Evolutionary conservation across 2,329 filamentous ascomycete species (phyloP).

Genomic region (Parafenestella ontariensis): DNA sequence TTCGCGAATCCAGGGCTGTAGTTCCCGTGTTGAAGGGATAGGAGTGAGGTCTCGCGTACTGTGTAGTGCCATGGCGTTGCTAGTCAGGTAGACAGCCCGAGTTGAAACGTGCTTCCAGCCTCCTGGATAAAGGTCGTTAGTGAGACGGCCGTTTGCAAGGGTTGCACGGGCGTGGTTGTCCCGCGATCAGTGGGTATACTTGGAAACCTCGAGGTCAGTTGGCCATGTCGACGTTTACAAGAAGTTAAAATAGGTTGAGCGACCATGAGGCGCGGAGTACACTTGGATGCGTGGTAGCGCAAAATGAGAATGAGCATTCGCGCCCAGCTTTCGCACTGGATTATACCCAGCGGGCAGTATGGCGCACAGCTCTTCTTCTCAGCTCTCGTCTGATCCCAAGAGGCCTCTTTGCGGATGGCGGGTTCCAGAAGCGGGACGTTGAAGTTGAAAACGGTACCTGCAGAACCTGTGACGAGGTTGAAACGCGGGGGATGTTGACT

Average conservation of each 20-base stretch:
- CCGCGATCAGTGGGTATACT: slow-evolving; percentile 1
- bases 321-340: neutral
- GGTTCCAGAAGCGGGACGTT: slow-evolving; percentile 1
- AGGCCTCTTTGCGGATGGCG: slow-evolving; percentile 1
- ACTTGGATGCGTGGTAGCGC: no score
- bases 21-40: slow-evolving; percentile 17
- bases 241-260: neutral
- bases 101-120: slow-evolving; percentile 24
- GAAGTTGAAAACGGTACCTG: slow-evolving; percentile 45
- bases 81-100: slow-evolving; percentile 2
- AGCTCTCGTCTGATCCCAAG: neutral
- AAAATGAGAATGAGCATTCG: neutral
- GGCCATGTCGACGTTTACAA: neutral
- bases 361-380: neutral
- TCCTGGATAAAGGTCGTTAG: slow-evolving; percentile 20
- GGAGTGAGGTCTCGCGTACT: slow-evolving; percentile 14
- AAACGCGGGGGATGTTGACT: slow-evolving; percentile 31
- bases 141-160: slow-evolving; percentile 25
- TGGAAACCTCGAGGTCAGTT: neutral
- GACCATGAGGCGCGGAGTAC: no score
- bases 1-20: slow-evolving; percentile 14
- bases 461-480: slow-evolving; percentile 34
- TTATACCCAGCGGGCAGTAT: neutral
- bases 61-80: slow-evolving; percentile 14
- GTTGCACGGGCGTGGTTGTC: slow-evolving; percentile 26